Base-by-base conservation (phyloP, 1,284 basidiomycete genomes). In the Coniferiporia sulphurascens region DNA sequence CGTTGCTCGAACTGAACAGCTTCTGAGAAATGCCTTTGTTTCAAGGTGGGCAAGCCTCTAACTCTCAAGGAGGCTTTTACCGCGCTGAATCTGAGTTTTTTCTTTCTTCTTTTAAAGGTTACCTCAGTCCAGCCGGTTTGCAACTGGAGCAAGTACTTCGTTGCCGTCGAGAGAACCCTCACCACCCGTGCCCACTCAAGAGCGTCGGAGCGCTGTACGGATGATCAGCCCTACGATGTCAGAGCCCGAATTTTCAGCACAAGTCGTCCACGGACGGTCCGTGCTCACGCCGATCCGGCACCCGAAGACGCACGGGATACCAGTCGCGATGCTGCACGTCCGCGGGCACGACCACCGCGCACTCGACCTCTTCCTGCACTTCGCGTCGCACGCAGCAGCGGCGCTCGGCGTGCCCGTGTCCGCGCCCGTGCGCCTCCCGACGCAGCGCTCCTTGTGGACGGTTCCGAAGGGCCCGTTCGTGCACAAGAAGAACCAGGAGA, bases 401-500 rank as follows among this genome's bases (percentile, higher is more conserved):
- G 84, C 90, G 0, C 82, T 99, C 36, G 86, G 85, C 13, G 93
- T 98, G 51, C 93, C 96, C 0, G 80, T 85, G 17, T 87, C 90
- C 6, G 80, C 81, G 12, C 80, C 87, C 1, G 83, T 82, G 2
- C 73, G 75, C 1, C 82, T 98, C 0, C 95, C 95, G 0, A 92
- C 84, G 1, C 81, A 87, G 65, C 87, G 89, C 22, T 80, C 82
- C 7, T 76, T 98, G 8, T 94, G 91, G 86, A 98, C 96, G 0
- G 95, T 98, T 12, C 81, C 84, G 9, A 84, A 88, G 48, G 84
- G 85, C 3, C 95, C 95, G 3, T 98, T 98, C 72, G 88, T 87
- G 7, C 89, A 96, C 74, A 99, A 99, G 72, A 98, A 97, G 75
- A 80, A 83, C 19, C 95, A 98, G 74, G 95, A 99, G 76, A 98